Conservation (phyloP, 73 alveolate genomes). For the Paramecium caudatum region DNA sequence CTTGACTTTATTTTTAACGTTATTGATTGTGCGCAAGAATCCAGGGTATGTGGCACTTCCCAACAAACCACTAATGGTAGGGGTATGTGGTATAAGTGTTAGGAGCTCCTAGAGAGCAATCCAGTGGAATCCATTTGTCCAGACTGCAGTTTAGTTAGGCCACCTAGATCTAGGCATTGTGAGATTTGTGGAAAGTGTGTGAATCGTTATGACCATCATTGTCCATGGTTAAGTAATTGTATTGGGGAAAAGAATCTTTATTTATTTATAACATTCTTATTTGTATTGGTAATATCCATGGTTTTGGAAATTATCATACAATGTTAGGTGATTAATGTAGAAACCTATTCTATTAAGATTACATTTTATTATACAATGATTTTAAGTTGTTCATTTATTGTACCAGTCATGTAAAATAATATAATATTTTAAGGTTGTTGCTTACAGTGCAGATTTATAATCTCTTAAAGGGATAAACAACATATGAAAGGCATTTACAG, state of each 20-base stretch:
- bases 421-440: not conserved
- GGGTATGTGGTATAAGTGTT: conserved; percentile 2
- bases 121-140: conserved; percentile 45
- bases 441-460: not conserved
- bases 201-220: conserved; percentile 72
- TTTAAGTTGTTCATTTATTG: not conserved
- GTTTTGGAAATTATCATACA: not conserved
- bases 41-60: not conserved
- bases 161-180: conserved; percentile 28
- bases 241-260: conserved; percentile 64
- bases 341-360: not conserved
- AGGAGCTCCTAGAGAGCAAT: not conserved
- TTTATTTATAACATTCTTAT: conserved; percentile 43
- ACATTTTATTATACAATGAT: conserved; percentile 54
- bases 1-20: not conserved
- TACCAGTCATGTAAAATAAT: not conserved
- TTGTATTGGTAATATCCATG: not conserved
- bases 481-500: conserved; percentile 43
- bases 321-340: not conserved
- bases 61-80: conserved; percentile 28
- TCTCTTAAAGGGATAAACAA: not conserved
- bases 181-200: conserved; percentile 70
- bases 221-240: conserved; percentile 76
- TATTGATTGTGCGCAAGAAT: not conserved
- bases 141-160: conserved; percentile 35